Conservation (phyloP, 495 filamentous ascomycete species). For the Daldinia caldariorum region DNA sequence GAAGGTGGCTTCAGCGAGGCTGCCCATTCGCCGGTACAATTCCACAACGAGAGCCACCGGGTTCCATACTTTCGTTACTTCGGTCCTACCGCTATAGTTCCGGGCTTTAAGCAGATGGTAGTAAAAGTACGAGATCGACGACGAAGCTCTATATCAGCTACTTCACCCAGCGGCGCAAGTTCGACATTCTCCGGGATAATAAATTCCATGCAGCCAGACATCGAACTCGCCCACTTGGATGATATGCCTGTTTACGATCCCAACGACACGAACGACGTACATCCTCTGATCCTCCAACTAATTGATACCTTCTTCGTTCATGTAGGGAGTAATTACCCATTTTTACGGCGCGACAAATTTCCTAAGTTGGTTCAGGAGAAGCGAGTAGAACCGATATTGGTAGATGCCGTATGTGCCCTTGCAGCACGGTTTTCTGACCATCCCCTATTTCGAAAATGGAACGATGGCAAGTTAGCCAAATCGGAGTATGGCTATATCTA, state of each 20-base stretch:
- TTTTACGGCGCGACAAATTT: conserved; percentile 75
- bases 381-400: conserved; percentile 83
- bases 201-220: conserved; percentile 51
- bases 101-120: conserved; percentile 93
- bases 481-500: conserved; percentile 76
- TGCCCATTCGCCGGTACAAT: conserved; percentile 54
- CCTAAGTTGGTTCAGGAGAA: conserved; percentile 77
- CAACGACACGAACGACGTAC: conserved; percentile 70
- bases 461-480: conserved; percentile 63
- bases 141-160: conserved; percentile 57
- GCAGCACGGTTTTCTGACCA: conserved; percentile 83
- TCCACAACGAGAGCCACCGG: conserved; percentile 65
- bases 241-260: conserved; percentile 83
- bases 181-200: conserved; percentile 43
- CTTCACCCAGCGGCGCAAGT: conserved; percentile 50
- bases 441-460: conserved; percentile 66
- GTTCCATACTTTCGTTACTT: conserved; percentile 91
- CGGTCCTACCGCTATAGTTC: conserved; percentile 87
- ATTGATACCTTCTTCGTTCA: conserved; percentile 80
- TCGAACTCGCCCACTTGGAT: conserved; percentile 64
- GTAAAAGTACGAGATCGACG: conserved; percentile 70
- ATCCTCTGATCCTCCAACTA: conserved; percentile 76
- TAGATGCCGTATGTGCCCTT: conserved; percentile 83
- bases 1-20: conserved; percentile 55
- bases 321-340: conserved; percentile 84